These are phyloP conservation scores for Entelexis paramagnoliae DNA, from an alignment of 1,139 yeast species.

Conservation along the genomic window DNA sequence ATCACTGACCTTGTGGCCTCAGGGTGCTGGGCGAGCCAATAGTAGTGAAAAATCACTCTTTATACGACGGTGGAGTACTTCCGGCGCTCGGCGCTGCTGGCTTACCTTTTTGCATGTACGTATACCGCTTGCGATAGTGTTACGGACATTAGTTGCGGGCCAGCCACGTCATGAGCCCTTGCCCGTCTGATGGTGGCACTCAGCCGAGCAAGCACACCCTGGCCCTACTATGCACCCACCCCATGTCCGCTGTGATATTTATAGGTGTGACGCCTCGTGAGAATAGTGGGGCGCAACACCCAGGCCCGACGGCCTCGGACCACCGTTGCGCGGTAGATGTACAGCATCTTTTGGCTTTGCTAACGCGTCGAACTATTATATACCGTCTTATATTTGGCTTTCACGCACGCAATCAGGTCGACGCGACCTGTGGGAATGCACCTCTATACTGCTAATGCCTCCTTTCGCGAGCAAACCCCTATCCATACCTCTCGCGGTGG, in stretches of 20 bases:
- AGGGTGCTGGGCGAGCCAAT: background rate
- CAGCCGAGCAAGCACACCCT: background rate
- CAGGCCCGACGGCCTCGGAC: no score
- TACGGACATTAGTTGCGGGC: background rate
- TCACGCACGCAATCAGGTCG: background rate
- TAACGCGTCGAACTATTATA: no score
- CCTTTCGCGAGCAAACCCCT: background rate
- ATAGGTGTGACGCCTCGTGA: background rate
- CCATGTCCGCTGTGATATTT: background rate
- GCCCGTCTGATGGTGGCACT: conserved; percentile 5
- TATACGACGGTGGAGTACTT: no score
- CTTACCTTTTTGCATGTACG: no score
- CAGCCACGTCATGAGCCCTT: background rate
- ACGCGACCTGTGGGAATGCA: background rate
- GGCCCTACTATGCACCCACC: background rate
- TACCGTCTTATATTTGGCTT: background rate
- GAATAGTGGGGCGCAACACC: background rate
- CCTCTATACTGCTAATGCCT: background rate
- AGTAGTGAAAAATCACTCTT: no score
- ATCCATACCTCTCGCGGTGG: background rate
- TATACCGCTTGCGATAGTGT: background rate
- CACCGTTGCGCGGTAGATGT: no score
- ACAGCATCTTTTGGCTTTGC: no score
- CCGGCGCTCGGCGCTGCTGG: no score
- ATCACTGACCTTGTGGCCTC: background rate